A percentile compares a stretch with the other conserved stretches of the same genome.
phyloP scores from a whole-genome alignment of 768 basidiomycete genomes.

The Termitomyces sp. region DNA sequence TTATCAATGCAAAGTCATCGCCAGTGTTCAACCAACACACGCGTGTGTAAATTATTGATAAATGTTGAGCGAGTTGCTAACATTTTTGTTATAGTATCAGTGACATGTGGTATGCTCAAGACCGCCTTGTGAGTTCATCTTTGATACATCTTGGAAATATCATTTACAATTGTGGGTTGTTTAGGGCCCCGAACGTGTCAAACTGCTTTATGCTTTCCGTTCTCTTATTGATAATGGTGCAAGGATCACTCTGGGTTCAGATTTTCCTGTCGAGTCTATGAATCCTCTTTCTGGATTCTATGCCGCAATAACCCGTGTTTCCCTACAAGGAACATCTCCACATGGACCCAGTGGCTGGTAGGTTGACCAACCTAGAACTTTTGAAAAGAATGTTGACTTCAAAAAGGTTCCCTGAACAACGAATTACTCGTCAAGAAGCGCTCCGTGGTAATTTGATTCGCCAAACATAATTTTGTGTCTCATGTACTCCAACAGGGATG shows the following conservation, averaged over 20 bases:
- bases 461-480: background rate
- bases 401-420: slow-evolving; percentile 78
- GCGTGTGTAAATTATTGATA: slow-evolving; percentile 45
- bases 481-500: slow-evolving; percentile 52
- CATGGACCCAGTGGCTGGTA: slow-evolving; percentile 84
- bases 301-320: slow-evolving; percentile 79
- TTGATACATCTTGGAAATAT: background rate
- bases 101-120: slow-evolving; percentile 90
- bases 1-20: slow-evolving; percentile 59
- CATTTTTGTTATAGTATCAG: slow-evolving; percentile 48
- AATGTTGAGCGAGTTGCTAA: background rate
- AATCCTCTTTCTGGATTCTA: slow-evolving; percentile 85
- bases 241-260: slow-evolving; percentile 77
- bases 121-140: slow-evolving; percentile 57
- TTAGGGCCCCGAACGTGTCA: slow-evolving; percentile 81
- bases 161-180: slow-evolving; percentile 1
- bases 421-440: slow-evolving; percentile 72
- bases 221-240: slow-evolving; percentile 63
- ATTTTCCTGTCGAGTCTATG: slow-evolving; percentile 86
- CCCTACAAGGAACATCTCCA: slow-evolving; percentile 68
- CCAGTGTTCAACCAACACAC: slow-evolving; percentile 88
- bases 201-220: slow-evolving; percentile 84
- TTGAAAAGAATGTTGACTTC: background rate
- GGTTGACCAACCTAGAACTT: slow-evolving; percentile 16
- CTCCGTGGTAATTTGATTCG: slow-evolving; percentile 48